These are phyloP conservation scores for Claviceps quebecensis DNA, from an alignment of 2,329 filamentous ascomycete species.

Conservation along the genomic window DNA sequence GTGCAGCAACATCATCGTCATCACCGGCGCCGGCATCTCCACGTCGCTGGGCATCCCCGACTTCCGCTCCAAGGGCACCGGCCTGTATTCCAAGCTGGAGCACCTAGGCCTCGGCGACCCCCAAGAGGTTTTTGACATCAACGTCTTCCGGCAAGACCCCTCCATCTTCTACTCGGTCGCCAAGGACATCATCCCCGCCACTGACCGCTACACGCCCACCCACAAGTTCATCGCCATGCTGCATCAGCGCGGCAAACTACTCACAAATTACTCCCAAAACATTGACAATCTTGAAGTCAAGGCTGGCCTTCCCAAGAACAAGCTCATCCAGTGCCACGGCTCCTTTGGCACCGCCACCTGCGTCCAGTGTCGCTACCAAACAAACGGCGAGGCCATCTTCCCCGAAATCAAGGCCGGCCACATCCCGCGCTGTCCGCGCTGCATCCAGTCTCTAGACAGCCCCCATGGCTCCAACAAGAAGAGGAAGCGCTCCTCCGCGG, in stretches of 20 bases:
- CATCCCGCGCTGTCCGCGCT: slow-evolving; percentile 66
- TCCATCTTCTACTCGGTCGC: slow-evolving; percentile 83
- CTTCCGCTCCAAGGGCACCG: slow-evolving; percentile 85
- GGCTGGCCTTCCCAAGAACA: slow-evolving; percentile 67
- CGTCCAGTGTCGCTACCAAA: slow-evolving; percentile 62
- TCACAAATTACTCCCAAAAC: slow-evolving; percentile 97
- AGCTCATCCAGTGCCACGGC: slow-evolving; percentile 90
- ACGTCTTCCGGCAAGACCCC: slow-evolving; percentile 74
- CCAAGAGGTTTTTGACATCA: slow-evolving; percentile 90
- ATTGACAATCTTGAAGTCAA: slow-evolving; percentile 91
- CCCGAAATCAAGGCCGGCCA: slow-evolving; percentile 60
- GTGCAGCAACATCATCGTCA: slow-evolving; percentile 74
- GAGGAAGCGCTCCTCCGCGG: slow-evolving; percentile 24
- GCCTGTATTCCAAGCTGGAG: slow-evolving; percentile 75
- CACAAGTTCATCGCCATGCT: slow-evolving; percentile 87
- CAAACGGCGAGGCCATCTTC: slow-evolving; percentile 65
- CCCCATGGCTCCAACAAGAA: slow-evolving; percentile 21
- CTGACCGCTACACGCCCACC: slow-evolving; percentile 73
- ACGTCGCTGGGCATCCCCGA: slow-evolving; percentile 95
- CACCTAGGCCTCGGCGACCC: slow-evolving; percentile 69
- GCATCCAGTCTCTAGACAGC: slow-evolving; percentile 38
- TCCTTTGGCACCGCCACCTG: slow-evolving; percentile 90
- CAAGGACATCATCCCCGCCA: slow-evolving; percentile 73
- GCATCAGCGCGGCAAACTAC: slow-evolving; percentile 73
- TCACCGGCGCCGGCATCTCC: slow-evolving; percentile 92